These are phyloP conservation scores for Selaginella moellendorffii DNA, from an alignment of 75 land plant genomes.

Conservation along the genomic window DNA sequence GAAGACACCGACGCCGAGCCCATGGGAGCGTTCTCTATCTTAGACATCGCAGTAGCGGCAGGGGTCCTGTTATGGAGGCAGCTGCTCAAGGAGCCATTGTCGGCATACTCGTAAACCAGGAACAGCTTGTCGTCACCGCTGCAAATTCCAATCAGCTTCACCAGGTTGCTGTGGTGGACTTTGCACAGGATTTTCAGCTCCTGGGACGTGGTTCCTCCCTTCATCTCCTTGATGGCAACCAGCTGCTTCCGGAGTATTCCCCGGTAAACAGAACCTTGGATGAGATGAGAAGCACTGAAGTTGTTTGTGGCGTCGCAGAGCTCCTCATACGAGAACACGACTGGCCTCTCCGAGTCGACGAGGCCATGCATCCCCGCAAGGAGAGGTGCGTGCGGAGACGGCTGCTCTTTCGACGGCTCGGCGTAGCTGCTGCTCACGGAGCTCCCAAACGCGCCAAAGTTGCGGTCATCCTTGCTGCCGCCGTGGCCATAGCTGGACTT, in stretches of 20 bases:
- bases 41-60: neutral
- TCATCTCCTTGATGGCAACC: conserved; percentile 87
- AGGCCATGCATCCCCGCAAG: conserved; percentile 18
- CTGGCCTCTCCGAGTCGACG: conserved; percentile 30
- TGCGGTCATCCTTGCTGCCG: neutral
- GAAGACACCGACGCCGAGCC: conserved; percentile 15
- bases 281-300: conserved; percentile 32
- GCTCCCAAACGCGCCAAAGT: neutral
- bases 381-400: conserved; percentile 7
- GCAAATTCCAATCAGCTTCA: conserved; percentile 74
- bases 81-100: conserved; percentile 61
- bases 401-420: neutral
- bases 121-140: conserved; percentile 38
- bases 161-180: conserved; percentile 66
- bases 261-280: conserved; percentile 66
- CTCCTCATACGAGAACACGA: conserved; percentile 41
- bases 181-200: conserved; percentile 81
- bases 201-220: conserved; percentile 40
- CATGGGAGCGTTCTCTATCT: neutral
- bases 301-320: conserved; percentile 44
- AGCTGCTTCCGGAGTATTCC: conserved; percentile 35
- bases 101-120: conserved; percentile 71
- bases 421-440: neutral
- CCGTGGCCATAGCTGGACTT: neutral
- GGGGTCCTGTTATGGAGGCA: conserved; percentile 36